These are phyloP conservation scores for Vanrija sp. DNA, from an alignment of 1,284 basidiomycete species.

Conservation along the genomic window DNA sequence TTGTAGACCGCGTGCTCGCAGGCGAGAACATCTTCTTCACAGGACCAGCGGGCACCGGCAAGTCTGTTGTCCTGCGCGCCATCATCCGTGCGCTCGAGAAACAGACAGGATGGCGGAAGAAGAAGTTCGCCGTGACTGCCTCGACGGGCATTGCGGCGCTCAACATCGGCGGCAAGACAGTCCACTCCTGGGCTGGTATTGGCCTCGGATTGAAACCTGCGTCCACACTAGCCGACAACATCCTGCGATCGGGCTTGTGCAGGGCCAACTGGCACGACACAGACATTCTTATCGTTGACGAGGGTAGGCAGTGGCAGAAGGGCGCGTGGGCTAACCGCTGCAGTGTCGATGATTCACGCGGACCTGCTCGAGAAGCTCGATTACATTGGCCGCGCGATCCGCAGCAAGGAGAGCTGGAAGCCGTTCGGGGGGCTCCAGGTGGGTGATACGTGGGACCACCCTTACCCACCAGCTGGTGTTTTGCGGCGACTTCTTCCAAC, in stretches of 20 bases:
- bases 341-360: constrained; percentile 62
- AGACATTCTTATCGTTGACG: constrained; percentile 64
- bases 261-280: constrained; percentile 52
- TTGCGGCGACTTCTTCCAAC: constrained; percentile 49
- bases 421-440: constrained; percentile 93
- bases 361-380: constrained; percentile 78
- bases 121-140: constrained; percentile 68
- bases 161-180: constrained; percentile 61
- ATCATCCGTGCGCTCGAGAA: constrained; percentile 63
- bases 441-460: constrained; percentile 11
- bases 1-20: constrained; percentile 65
- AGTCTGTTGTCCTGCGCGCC: constrained; percentile 79
- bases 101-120: constrained; percentile 5
- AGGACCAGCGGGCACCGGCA: constrained; percentile 95
- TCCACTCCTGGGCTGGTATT: constrained; percentile 58
- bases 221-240: constrained; percentile 46
- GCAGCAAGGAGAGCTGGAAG: constrained; percentile 52
- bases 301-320: constrained; percentile 54
- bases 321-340: neutral
- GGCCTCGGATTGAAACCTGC: constrained; percentile 52
- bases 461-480: constrained; percentile 59
- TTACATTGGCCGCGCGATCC: constrained; percentile 60
- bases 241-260: constrained; percentile 24
- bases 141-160: constrained; percentile 56
- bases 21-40: constrained; percentile 85